Percentiles rank a stretch among this genome's conserved stretches.
phyloP scores from a whole-genome alignment of 768 basidiomycete genomes.

The Polyporus arcularius region DNA sequence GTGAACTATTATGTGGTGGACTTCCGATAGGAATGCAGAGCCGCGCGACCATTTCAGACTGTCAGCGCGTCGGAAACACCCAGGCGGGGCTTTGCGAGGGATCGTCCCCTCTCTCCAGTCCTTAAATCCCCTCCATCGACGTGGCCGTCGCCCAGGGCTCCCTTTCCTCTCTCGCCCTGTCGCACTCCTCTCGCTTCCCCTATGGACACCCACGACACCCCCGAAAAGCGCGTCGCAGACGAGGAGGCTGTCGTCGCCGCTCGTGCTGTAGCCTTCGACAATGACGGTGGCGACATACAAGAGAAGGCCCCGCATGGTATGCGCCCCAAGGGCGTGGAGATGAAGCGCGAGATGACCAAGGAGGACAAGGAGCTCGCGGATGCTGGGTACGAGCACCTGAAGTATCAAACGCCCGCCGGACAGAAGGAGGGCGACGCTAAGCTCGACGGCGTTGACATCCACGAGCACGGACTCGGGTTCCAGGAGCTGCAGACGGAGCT shows the following conservation, averaged over 20 bases:
- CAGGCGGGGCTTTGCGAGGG: slow-evolving; percentile 2
- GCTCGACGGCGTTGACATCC: slow-evolving; percentile 53
- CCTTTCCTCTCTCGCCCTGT: neutral
- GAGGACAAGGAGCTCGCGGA: slow-evolving; percentile 67
- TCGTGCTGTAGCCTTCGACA: slow-evolving; percentile 52
- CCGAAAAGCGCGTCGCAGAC: slow-evolving; percentile 22
- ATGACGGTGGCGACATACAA: slow-evolving; percentile 29
- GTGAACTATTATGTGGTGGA: slow-evolving; percentile 1
- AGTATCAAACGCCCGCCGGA: slow-evolving; percentile 39
- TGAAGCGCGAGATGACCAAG: slow-evolving; percentile 64
- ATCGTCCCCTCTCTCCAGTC: neutral
- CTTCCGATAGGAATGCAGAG: slow-evolving; percentile 20
- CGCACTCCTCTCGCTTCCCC: neutral
- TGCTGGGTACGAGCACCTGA: slow-evolving; percentile 68
- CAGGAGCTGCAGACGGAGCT: slow-evolving; percentile 41
- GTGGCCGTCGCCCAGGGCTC: neutral
- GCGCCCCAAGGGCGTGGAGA: slow-evolving; percentile 57
- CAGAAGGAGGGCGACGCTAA: slow-evolving; percentile 31
- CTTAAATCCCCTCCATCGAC: slow-evolving; percentile 1
- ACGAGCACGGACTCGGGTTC: slow-evolving; percentile 54
- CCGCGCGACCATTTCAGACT: slow-evolving; percentile 1
- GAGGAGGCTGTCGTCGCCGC: slow-evolving; percentile 37
- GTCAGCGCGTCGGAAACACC: neutral
- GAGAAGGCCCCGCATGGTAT: slow-evolving; percentile 28
- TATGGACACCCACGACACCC: slow-evolving; percentile 23